Evolutionary conservation across 345 rosid genomes (phyloP).

Genomic region (Acer campestre): DNA sequence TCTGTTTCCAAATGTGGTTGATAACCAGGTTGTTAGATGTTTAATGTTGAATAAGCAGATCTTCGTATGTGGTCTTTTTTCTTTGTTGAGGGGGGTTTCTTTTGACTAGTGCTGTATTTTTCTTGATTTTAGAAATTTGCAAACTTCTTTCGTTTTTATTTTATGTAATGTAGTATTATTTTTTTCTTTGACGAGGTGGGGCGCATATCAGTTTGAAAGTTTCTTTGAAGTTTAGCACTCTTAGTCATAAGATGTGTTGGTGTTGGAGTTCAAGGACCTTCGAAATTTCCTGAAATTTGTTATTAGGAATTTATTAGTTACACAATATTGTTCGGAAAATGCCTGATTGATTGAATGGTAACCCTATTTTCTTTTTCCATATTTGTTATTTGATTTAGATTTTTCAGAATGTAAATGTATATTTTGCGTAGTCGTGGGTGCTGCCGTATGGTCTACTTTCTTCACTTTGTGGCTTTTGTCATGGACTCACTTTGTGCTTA

Average conservation of each 20-base stretch:
- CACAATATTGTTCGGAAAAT: too few species aligned
- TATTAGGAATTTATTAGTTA: too few species aligned
- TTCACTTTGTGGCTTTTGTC: too few species aligned
- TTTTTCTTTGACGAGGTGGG: neutral
- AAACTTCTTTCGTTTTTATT: neutral
- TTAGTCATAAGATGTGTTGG: too few species aligned
- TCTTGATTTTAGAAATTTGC: neutral
- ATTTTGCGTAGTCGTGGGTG: too few species aligned
- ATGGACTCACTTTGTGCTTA: too few species aligned
- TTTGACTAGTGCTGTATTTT: neutral
- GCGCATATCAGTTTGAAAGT: neutral
- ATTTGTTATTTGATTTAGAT: too few species aligned
- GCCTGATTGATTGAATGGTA: too few species aligned
- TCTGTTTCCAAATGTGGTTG: neutral
- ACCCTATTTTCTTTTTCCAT: too few species aligned
- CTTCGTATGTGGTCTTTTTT: neutral
- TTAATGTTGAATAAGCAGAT: neutral
- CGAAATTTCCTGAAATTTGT: neutral
- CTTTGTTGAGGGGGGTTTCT: neutral
- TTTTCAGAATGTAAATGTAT: too few species aligned
- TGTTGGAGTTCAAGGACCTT: constrained; percentile 7
- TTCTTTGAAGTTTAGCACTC: neutral
- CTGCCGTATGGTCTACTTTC: too few species aligned
- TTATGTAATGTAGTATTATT: too few species aligned
- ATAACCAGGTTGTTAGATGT: neutral